phyloP scores from a whole-genome alignment of 2,329 filamentous ascomycete species.

The Elsinoe arachidis region DNA sequence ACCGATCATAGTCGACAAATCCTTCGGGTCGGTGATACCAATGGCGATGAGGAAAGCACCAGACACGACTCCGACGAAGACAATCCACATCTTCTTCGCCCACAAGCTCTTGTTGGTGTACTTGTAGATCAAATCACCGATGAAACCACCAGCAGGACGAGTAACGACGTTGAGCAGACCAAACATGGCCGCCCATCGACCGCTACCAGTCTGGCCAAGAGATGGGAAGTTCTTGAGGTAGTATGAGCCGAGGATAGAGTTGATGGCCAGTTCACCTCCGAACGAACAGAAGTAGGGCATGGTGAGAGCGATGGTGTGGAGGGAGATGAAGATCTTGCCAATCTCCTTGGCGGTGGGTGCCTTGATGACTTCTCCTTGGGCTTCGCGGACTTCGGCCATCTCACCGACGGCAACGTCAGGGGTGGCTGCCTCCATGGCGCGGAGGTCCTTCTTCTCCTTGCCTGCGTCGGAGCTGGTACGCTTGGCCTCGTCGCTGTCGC shows the following conservation, averaged over 20 bases:
- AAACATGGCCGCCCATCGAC: constrained; percentile 58
- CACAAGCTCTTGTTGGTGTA: constrained; percentile 41
- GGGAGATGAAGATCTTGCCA: constrained; percentile 52
- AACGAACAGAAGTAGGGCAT: constrained; percentile 49
- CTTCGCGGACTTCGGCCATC: constrained; percentile 45
- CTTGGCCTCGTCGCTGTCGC: constrained; percentile 16
- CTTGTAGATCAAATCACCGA: constrained; percentile 48
- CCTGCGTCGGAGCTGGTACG: constrained; percentile 29
- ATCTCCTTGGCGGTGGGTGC: constrained; percentile 52
- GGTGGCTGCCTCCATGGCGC: background rate
- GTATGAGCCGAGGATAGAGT: constrained; percentile 48
- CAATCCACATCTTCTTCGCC: constrained; percentile 53
- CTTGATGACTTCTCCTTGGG: constrained; percentile 49
- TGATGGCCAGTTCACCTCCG: constrained; percentile 48
- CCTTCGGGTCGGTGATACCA: constrained; percentile 51
- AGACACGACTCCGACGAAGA: constrained; percentile 45
- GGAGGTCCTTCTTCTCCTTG: constrained; percentile 23
- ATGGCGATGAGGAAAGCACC: constrained; percentile 51
- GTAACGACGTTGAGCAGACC: constrained; percentile 60
- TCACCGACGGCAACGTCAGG: constrained; percentile 18
- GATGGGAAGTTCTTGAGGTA: constrained; percentile 47
- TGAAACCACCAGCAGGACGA: constrained; percentile 54
- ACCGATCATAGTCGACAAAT: constrained; percentile 59
- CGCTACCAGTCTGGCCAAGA: constrained; percentile 45
- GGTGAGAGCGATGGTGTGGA: constrained; percentile 41